These are phyloP conservation scores for Citrus reticulata DNA, from an alignment of 345 rosid species.

Conservation along the genomic window DNA sequence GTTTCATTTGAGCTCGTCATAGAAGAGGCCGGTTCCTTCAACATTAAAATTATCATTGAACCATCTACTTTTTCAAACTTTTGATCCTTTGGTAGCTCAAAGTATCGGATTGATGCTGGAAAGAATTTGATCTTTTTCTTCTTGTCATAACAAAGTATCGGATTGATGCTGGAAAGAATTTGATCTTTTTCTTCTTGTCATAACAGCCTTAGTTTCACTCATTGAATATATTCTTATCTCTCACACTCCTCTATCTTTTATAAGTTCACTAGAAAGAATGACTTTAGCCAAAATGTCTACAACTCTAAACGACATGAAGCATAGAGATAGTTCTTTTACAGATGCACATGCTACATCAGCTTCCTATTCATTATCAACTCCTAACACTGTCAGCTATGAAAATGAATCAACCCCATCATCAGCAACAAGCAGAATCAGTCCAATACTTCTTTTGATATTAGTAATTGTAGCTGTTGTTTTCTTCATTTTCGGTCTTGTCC, in stretches of 20 bases:
- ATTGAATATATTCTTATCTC: slow-evolving; percentile 4
- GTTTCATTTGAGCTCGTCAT: slow-evolving; percentile 4
- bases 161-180: not conserved
- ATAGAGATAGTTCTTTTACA: slow-evolving; percentile 17
- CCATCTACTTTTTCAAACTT: not conserved
- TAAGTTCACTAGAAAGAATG: not conserved
- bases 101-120: not conserved
- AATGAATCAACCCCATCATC: slow-evolving; percentile 28
- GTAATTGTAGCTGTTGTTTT: slow-evolving; percentile 47
- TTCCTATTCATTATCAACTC: slow-evolving; percentile 12
- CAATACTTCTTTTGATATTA: slow-evolving; percentile 45
- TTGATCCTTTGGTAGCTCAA: slow-evolving; percentile 4
- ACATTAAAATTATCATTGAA: not conserved
- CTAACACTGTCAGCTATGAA: slow-evolving; percentile 15
- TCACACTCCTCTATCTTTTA: not conserved
- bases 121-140: not conserved
- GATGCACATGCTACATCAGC: slow-evolving; percentile 29
- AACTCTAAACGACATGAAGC: slow-evolving; percentile 18
- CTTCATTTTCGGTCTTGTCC: slow-evolving; percentile 56
- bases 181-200: not conserved
- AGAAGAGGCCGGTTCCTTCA: slow-evolving; percentile 5
- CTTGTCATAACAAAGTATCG: slow-evolving; percentile 2
- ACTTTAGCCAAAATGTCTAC: slow-evolving; percentile 30
- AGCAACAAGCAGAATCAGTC: slow-evolving; percentile 40
- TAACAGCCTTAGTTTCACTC: slow-evolving; percentile 3